These are phyloP conservation scores for Periconia digitata DNA, from an alignment of 2,329 filamentous ascomycete species.

Conservation along the genomic window DNA sequence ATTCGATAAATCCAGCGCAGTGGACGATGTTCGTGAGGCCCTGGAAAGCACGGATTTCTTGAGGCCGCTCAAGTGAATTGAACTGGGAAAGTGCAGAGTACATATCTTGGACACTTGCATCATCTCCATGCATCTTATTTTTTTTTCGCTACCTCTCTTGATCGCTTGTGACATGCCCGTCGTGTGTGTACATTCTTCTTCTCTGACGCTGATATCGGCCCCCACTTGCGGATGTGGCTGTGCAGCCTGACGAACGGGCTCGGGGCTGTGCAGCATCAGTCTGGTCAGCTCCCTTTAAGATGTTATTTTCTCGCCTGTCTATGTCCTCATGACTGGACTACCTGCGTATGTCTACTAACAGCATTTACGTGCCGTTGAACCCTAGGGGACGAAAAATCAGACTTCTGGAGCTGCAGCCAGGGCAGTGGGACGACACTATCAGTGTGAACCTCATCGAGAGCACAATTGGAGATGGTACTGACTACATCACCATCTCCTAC, in stretches of 20 bases:
- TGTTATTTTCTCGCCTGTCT: neutral
- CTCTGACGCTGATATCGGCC: too few relatives aligned
- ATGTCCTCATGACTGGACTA: neutral
- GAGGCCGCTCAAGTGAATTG: conserved; percentile 13
- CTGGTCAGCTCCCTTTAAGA: neutral
- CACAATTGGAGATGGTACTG: neutral
- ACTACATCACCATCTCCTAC: conserved; percentile 7
- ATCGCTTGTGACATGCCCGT: too few relatives aligned
- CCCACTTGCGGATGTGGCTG: too few relatives aligned
- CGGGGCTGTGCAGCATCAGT: too few relatives aligned
- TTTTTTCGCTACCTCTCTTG: too few relatives aligned
- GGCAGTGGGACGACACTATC: neutral
- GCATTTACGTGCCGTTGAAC: neutral
- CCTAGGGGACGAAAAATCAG: neutral
- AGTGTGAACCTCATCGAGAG: neutral
- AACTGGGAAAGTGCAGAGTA: too few relatives aligned
- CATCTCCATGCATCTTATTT: too few relatives aligned
- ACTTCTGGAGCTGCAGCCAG: neutral
- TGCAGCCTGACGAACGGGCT: too few relatives aligned
- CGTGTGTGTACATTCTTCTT: too few relatives aligned
- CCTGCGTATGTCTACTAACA: neutral
- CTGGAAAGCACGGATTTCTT: conserved; percentile 28
- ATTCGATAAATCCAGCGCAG: neutral
- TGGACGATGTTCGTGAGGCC: conserved; percentile 23
- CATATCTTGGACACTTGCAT: too few relatives aligned